Evolutionary conservation across 208 protist species (phyloP), one percentile per base, ranked within the genome.

Genomic region (Acanthamoeba castellanii): DNA sequence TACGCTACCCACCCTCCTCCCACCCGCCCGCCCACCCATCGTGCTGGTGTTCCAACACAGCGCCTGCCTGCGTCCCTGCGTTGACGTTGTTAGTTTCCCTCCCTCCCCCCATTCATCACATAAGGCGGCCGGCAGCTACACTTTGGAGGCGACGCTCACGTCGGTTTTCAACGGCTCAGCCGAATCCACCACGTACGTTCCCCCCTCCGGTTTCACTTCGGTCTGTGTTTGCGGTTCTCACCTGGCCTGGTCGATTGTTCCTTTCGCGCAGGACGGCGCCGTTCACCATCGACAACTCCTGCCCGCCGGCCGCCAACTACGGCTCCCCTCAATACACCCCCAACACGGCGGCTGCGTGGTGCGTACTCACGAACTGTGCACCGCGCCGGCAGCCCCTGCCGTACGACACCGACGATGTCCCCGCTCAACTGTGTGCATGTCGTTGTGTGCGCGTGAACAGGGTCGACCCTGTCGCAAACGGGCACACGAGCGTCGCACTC

Each of bases 281-380:
- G 52, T 88, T 88, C 50, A 88, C 42, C 13, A 66, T 88, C 25
- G 81, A 55, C 50, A 50, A 88, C 20, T 30, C 22, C 7, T 88
- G 81, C 9, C 81, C 81, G 20, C 81, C 81, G 0, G 9, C 34
- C 13, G 30, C 81, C 30, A 57, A 64, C 81, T 88, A 88, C 34
- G 47, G 14, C 30, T 32, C 42, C 18, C 81, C 81, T 3, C 16
- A 34, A 45, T 42, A 37, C n/a, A 64, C 50, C 8, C 3, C 27
- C 47, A 37, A 14, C 42, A 64, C 42, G 16, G 20, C 7, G 16
- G 5, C 81, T 7, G 13, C 61, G 16, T 88, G 81, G 81, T 88
- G 14, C 45, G 13, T 64, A 9, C 47, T 42, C 81, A 0, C 30
- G 6, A 14, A 82, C 52, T 59, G 52, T 59, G 52, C 14, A 59